These are phyloP conservation scores for Venturia nashicola DNA, from an alignment of 2,329 filamentous ascomycete species.

Conservation along the genomic window DNA sequence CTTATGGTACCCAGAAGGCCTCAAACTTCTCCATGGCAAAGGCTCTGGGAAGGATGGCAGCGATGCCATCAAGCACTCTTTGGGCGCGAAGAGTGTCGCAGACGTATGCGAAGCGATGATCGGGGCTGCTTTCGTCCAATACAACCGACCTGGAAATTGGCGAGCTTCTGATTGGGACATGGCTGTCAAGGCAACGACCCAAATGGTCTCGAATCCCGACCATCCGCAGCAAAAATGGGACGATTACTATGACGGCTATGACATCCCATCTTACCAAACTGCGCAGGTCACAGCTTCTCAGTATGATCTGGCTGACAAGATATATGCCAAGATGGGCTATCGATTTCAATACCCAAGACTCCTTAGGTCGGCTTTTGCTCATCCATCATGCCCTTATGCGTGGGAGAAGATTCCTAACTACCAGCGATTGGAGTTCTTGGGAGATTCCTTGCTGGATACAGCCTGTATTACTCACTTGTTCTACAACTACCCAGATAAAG, in stretches of 20 bases:
- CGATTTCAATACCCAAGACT: slow-evolving; percentile 65
- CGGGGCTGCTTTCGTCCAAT: slow-evolving; percentile 60
- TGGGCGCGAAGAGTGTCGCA: slow-evolving; percentile 83
- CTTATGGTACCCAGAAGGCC: slow-evolving; percentile 76
- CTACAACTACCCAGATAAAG: slow-evolving; percentile 59
- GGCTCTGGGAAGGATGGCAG: slow-evolving; percentile 29
- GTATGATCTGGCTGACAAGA: slow-evolving; percentile 50
- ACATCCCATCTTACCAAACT: slow-evolving; percentile 58
- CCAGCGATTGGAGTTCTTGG: slow-evolving; percentile 83
- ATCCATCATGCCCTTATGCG: slow-evolving; percentile 65
- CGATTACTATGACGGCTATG: slow-evolving; percentile 63
- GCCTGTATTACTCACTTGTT: slow-evolving; percentile 75
- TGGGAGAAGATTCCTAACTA: slow-evolving; percentile 78
- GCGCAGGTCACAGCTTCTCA: slow-evolving; percentile 52
- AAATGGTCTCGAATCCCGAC: slow-evolving; percentile 54
- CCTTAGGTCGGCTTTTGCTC: slow-evolving; percentile 73
- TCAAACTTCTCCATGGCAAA: slow-evolving; percentile 65
- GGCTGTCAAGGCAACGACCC: slow-evolving; percentile 53
- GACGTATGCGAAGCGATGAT: slow-evolving; percentile 94
- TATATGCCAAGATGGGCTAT: slow-evolving; percentile 49
- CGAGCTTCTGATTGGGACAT: slow-evolving; percentile 40
- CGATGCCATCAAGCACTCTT: slow-evolving; percentile 43
- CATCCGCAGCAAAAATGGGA: slow-evolving; percentile 58
- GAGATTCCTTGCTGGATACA: slow-evolving; percentile 81
- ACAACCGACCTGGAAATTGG: slow-evolving; percentile 32